Base-by-base conservation (phyloP, 169 alveolate species). In the Plasmodium gonderi region DNA sequence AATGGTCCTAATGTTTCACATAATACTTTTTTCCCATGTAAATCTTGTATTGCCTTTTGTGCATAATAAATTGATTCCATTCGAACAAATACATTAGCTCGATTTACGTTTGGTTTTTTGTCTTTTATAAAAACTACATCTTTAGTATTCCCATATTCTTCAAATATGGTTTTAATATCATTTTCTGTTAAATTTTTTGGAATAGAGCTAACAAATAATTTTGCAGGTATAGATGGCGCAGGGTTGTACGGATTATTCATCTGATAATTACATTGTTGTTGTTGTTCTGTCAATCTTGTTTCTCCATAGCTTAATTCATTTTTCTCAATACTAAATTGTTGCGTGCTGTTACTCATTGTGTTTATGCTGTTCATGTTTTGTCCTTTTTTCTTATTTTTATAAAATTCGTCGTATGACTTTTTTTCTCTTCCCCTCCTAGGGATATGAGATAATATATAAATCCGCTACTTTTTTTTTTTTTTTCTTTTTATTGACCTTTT, bases 141-240 rank as follows among this genome's bases (percentile, higher is more conserved):
- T 42, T 94, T 94, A n/a, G 96, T 98, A 14, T 60, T 80, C 17
- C 99, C 99, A 77, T 93, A 97, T 47, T 95, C 97, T 77, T 95
- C 97, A 87, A 97, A 97, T 85, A 97, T 75, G 12, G 89, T 79
- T 40, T 96, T 91, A 40, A 97, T 80, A 36, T 95, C 98, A 20
- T 95, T 76, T 81, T 97, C 99, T 82, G 95, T 96, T 64, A 95
- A 90, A 65, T 95, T 91, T 79, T 91, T 96, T 5, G 99, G 99
- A 9, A 97, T 95, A 5, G 98, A 82, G 17, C 98, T 98, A 23
- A 97, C 97, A 79, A 97, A 97, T 40, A 97, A 92, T 93, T 97
- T 97, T 78, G 95, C 93, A 79, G 96, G 98, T 38, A 96, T 97
- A 49, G 97, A 97, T 14, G 98, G 99, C 23, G 98, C 98, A n/a